Conservation (phyloP, 1,284 basidiomycete species). For the Ganoderma lingzhi region DNA sequence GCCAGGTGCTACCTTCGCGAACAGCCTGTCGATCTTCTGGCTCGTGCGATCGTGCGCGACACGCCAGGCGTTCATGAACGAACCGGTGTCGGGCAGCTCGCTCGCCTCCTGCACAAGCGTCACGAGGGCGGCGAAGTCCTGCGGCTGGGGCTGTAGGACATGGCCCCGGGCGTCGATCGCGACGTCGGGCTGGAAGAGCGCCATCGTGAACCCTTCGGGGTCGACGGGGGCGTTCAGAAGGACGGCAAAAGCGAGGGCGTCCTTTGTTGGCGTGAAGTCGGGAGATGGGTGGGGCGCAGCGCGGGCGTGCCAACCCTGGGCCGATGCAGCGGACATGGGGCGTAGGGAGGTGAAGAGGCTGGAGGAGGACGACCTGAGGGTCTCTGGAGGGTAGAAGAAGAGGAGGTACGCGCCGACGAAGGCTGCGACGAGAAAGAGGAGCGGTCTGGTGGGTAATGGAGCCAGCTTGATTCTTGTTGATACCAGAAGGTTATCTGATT, state of each 20-base stretch:
- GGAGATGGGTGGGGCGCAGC: conserved; percentile 43
- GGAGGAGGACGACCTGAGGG: neutral
- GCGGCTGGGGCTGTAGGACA: conserved; percentile 42
- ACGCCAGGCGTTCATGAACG: conserved; percentile 54
- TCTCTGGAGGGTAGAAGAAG: conserved; percentile 17
- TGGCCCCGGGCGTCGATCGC: conserved; percentile 51
- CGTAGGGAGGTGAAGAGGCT: conserved; percentile 6
- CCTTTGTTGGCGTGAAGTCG: conserved; percentile 45
- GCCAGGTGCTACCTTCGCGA: conserved; percentile 34
- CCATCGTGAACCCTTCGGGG: conserved; percentile 52
- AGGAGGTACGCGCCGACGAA: conserved; percentile 28
- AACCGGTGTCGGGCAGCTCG: conserved; percentile 42
- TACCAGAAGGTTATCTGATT: neutral
- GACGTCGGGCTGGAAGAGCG: conserved; percentile 49
- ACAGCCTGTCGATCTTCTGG: conserved; percentile 51
- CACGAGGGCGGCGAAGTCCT: conserved; percentile 47
- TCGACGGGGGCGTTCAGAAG: conserved; percentile 50
- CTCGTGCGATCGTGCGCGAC: conserved; percentile 44
- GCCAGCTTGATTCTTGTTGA: conserved; percentile 24
- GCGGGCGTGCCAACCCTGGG: conserved; percentile 46
- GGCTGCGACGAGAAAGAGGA: conserved; percentile 25
- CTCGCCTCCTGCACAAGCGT: conserved; percentile 41
- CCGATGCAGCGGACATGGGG: conserved; percentile 24
- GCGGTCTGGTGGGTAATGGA: conserved; percentile 15
- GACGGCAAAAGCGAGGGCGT: conserved; percentile 46